Evolutionary conservation across 2,329 filamentous ascomycete genomes (phyloP), one percentile per base, ranked within the genome.

Genomic region (Tolypocladium capitatum): DNA sequence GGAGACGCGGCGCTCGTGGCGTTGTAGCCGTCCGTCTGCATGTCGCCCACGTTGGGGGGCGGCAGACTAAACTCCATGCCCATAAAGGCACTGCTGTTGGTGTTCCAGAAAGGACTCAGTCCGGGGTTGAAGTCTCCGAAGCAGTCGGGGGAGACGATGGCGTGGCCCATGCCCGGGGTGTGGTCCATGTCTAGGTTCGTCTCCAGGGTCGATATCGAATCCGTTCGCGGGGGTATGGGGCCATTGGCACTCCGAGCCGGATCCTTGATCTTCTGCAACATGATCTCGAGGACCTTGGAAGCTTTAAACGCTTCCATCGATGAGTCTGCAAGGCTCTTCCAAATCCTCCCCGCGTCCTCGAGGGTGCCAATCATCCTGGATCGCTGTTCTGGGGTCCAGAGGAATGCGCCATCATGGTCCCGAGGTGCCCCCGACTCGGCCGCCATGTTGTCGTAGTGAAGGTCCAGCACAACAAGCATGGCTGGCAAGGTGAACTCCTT

Each of bases 241-340:
- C 49, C 48, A 2, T 46, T 53, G n/a, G 36, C 44, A 30, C 34
- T 43, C 13, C 51, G 45, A 10, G 45, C 28, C 3, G 62, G 58
- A 34, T 60, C 50, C 50, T 59, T 82, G 47, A 96, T 73, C 63
- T 92, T 92, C 31, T 81, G 75, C 41, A 97, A 68, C 78, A 97
- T 89, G 46, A 96, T 81, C 21, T 81, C 81, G n/a, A 97, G 71
- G 24, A 91, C 76, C 38, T 80, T 80, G 36, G 80, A 80, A 1
- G 88, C 91, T 67, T 97, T 97, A 68, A 83, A 90, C 0, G 90
- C 88, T 55, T 97, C 91, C 68, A 96, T 84, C 1, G 85, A 92
- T 24, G 81, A 74, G 47, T 92, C 83, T 3, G 81, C 78, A 11
- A 89, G 71, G 10, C 79, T 80, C 44, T 84, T 81, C 89, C 90